These are phyloP conservation scores for Alternaria consortialis DNA, from an alignment of 2,329 filamentous ascomycete species.

Conservation along the genomic window DNA sequence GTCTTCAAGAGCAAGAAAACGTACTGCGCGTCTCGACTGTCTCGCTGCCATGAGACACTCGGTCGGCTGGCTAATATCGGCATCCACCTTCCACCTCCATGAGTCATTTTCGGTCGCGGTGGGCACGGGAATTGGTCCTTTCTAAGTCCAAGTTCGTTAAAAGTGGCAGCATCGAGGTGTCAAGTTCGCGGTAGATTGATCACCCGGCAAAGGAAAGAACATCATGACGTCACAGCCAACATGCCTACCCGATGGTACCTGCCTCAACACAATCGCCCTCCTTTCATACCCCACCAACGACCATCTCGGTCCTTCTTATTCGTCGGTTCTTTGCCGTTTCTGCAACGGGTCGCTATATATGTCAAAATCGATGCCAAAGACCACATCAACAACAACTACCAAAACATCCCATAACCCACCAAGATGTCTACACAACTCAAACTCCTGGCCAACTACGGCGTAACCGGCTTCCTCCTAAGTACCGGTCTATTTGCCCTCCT, in stretches of 20 bases:
- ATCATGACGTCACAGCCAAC: conserved; percentile 2
- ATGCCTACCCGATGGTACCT: not conserved
- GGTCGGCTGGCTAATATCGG: conserved; percentile 3
- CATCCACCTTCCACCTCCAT: not conserved
- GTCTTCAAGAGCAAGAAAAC: conserved; percentile 2
- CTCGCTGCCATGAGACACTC: not conserved
- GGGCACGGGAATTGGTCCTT: no score
- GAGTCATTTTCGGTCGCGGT: not conserved
- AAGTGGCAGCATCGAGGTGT: not conserved
- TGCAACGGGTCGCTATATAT: not conserved
- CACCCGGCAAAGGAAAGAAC: not conserved
- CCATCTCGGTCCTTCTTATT: not conserved
- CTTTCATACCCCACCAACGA: not conserved
- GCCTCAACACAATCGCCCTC: not conserved
- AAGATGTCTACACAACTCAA: conserved; percentile 14
- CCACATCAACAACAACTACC: not conserved
- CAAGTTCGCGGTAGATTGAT: not conserved
- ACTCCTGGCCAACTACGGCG: conserved; percentile 21
- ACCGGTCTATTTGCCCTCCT: conserved; percentile 21
- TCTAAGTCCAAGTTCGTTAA: not conserved
- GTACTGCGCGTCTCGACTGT: not conserved
- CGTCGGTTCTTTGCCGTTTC: not conserved
- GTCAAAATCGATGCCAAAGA: not conserved
- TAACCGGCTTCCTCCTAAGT: conserved; percentile 20
- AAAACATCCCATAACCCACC: not conserved